Percentiles rank a stretch among this genome's conserved stretches.
These are phyloP conservation scores for Yamadazyma trypodendri DNA, from an alignment of 1,139 yeast species.

Conservation along the genomic window DNA sequence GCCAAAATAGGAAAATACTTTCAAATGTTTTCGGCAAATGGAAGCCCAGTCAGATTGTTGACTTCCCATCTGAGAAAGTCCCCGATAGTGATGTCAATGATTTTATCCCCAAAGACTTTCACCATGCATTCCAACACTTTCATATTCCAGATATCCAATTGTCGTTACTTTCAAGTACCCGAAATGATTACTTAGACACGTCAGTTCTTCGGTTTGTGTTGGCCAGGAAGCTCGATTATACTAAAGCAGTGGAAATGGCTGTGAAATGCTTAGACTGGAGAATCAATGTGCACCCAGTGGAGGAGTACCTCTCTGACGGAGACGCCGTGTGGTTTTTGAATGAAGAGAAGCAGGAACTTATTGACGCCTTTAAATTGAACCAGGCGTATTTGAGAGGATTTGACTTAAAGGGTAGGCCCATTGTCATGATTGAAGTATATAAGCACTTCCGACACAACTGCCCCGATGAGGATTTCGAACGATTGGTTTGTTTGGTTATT, in stretches of 20 bases:
- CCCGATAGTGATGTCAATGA: conserved; percentile 5
- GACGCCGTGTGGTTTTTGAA: conserved; percentile 40
- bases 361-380: conserved; percentile 51
- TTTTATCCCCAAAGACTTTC: conserved; percentile 5
- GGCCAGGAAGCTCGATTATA: conserved; percentile 73
- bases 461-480: conserved; percentile 63
- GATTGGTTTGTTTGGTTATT: conserved; percentile 62
- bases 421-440: conserved; percentile 70
- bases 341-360: conserved; percentile 38
- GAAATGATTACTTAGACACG: conserved; percentile 73
- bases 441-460: conserved; percentile 72
- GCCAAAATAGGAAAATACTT: conserved; percentile 14
- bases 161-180: conserved; percentile 53
- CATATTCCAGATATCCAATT: conserved; percentile 8
- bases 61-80: conserved; percentile 6
- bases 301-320: conserved; percentile 57
- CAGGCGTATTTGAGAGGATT: conserved; percentile 66
- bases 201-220: conserved; percentile 62
- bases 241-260: conserved; percentile 63
- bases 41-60: conserved; percentile 1
- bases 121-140: conserved; percentile 6
- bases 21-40: conserved; percentile 7
- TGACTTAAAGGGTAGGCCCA: conserved; percentile 65
- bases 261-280: conserved; percentile 73
- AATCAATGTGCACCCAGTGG: conserved; percentile 52